A percentile compares a stretch with the other conserved stretches of the same genome.
Evolutionary conservation across 768 basidiomycete species (phyloP).

Genomic region (Lactifluus piperatus): DNA sequence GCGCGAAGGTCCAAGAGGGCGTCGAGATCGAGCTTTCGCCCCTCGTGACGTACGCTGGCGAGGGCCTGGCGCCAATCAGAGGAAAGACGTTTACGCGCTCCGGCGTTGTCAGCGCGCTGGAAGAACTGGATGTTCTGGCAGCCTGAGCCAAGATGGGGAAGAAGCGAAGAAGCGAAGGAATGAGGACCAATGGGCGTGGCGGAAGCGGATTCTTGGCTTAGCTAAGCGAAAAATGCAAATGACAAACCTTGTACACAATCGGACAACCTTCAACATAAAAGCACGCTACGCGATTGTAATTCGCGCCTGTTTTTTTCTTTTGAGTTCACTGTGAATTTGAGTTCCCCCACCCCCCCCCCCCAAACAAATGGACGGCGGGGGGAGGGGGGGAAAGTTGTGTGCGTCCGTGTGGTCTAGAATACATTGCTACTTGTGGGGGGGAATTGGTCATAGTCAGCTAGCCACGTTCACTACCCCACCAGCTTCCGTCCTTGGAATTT

Average conservation of each 20-base stretch:
- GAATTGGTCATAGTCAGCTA: conserved; percentile 2
- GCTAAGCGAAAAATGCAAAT: neutral
- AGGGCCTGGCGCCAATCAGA: conserved; percentile 72
- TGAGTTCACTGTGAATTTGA: neutral
- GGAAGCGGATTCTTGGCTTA: neutral
- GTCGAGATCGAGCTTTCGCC: conserved; percentile 91
- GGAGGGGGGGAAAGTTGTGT: neutral
- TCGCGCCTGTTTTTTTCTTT: neutral
- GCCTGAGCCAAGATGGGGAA: conserved; percentile 27
- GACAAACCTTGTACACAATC: neutral
- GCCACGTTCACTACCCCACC: neutral
- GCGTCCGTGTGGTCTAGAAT: neutral
- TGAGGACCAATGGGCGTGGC: neutral
- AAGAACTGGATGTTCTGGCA: conserved; percentile 63
- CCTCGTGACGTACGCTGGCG: conserved; percentile 82
- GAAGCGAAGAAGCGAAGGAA: neutral
- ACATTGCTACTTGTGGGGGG: conserved; percentile 6
- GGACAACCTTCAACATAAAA: neutral
- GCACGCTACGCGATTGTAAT: neutral
- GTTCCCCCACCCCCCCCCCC: too few relatives aligned
- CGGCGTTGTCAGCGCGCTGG: conserved; percentile 53
- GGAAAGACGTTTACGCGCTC: conserved; percentile 74
- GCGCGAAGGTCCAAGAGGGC: conserved; percentile 60
- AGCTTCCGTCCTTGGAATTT: conserved; percentile 24
- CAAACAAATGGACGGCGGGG: too few relatives aligned